Evolutionary conservation across 2,329 filamentous ascomycete genomes (phyloP).

Genomic region (Claviceps arundinis): DNA sequence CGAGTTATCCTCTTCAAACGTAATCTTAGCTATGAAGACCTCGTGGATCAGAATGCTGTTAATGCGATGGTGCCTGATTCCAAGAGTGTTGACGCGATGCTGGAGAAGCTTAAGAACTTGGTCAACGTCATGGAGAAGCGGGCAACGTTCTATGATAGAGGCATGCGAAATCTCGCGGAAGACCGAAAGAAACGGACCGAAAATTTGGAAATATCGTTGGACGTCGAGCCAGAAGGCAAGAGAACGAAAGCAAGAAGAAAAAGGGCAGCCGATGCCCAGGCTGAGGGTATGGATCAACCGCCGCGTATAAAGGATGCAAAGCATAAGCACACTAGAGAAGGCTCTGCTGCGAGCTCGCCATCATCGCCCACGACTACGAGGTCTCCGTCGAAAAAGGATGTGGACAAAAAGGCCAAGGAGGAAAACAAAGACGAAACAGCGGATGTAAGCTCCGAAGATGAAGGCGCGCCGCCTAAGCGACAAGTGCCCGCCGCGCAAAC

Average conservation of each 20-base stretch:
- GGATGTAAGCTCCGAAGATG: slow-evolving; percentile 43
- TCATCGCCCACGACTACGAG: slow-evolving; percentile 41
- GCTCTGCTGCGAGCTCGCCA: slow-evolving; percentile 42
- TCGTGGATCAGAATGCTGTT: slow-evolving; percentile 49
- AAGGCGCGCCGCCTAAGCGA: slow-evolving; percentile 45
- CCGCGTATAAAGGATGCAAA: slow-evolving; percentile 41
- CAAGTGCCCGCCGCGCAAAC: slow-evolving; percentile 68
- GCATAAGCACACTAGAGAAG: slow-evolving; percentile 38
- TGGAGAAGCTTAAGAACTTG: slow-evolving; percentile 50
- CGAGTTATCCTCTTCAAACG: slow-evolving; percentile 45
- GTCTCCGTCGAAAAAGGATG: slow-evolving; percentile 43
- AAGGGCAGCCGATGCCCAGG: slow-evolving; percentile 51
- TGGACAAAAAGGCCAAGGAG: slow-evolving; percentile 38
- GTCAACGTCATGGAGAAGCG: slow-evolving; percentile 54
- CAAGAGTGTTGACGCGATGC: slow-evolving; percentile 49
- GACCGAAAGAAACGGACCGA: slow-evolving; percentile 50
- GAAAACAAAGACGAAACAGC: slow-evolving; percentile 26
- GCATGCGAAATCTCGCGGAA: slow-evolving; percentile 57
- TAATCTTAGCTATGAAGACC: slow-evolving; percentile 48
- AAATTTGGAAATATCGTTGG: slow-evolving; percentile 33
- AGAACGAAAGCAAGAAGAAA: slow-evolving; percentile 65
- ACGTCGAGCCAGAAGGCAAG: slow-evolving; percentile 37
- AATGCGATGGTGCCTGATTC: slow-evolving; percentile 48
- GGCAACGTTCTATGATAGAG: slow-evolving; percentile 54
- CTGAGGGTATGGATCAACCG: slow-evolving; percentile 28